Conservation (phyloP, 1,284 basidiomycete genomes). For the Ganoderma multipileum region DNA sequence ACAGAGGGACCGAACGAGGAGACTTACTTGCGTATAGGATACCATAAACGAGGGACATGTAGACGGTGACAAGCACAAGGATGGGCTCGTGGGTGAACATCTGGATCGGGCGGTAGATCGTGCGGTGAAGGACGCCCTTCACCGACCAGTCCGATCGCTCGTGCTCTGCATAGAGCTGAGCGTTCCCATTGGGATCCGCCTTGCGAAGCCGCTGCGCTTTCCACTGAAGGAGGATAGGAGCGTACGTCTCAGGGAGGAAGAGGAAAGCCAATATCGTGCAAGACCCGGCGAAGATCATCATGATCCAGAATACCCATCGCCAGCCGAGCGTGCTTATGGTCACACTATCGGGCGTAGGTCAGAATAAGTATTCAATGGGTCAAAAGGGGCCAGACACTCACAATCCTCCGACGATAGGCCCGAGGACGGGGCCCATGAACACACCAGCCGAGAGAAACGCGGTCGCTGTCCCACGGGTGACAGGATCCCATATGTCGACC, state of each 20-base stretch:
- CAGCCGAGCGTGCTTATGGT: slow-evolving; percentile 46
- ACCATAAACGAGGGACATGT: slow-evolving; percentile 71
- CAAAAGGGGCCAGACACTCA: slow-evolving; percentile 38
- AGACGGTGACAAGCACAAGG: slow-evolving; percentile 66
- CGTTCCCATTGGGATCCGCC: slow-evolving; percentile 50
- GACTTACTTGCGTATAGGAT: slow-evolving; percentile 64
- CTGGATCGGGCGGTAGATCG: slow-evolving; percentile 63
- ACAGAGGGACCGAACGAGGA: slow-evolving; percentile 13
- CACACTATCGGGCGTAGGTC: slow-evolving; percentile 30
- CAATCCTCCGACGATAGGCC: slow-evolving; percentile 64
- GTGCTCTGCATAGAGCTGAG: slow-evolving; percentile 59
- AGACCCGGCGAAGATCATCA: slow-evolving; percentile 58
- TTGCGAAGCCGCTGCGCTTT: slow-evolving; percentile 55
- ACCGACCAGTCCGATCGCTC: slow-evolving; percentile 66
- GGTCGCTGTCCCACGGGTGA: slow-evolving; percentile 62
- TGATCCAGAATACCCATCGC: slow-evolving; percentile 54
- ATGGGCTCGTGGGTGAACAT: slow-evolving; percentile 73
- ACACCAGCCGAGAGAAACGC: slow-evolving; percentile 68
- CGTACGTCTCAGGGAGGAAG: slow-evolving; percentile 63
- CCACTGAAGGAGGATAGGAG: slow-evolving; percentile 54
- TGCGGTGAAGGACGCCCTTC: slow-evolving; percentile 56
- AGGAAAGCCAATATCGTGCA: slow-evolving; percentile 51
- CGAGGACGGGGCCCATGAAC: slow-evolving; percentile 71
- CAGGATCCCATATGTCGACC: slow-evolving; percentile 70
- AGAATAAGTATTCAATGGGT: not conserved